Evolutionary conservation across 345 rosid species (phyloP).

Genomic region (Rhodamnia argentea): DNA sequence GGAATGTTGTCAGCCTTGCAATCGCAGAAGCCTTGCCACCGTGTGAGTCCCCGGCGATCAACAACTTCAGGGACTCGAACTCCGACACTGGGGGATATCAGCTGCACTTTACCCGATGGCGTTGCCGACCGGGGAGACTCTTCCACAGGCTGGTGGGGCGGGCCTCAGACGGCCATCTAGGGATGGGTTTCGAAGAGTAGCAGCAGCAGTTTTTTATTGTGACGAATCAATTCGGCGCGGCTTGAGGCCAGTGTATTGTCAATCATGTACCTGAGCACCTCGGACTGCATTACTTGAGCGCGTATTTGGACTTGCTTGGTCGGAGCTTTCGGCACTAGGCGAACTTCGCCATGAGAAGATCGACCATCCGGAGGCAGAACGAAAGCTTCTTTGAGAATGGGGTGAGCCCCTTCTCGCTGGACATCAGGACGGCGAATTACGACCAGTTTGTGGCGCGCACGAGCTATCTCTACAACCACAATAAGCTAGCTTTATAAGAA

Average conservation of each 20-base stretch:
- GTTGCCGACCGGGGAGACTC: constrained; percentile 49
- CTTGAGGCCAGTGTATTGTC: neutral
- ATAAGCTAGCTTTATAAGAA: neutral
- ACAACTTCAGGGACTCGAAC: constrained; percentile 48
- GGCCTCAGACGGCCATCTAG: constrained; percentile 67
- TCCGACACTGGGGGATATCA: constrained; percentile 30
- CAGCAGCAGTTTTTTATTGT: no score
- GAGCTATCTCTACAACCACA: constrained; percentile 17
- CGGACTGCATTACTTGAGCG: constrained; percentile 60
- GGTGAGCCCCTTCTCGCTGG: constrained; percentile 74
- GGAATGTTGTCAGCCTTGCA: neutral
- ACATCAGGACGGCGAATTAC: constrained; percentile 69
- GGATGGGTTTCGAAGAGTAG: no score
- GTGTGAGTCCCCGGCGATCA: constrained; percentile 60
- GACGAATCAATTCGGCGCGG: neutral
- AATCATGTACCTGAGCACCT: constrained; percentile 58
- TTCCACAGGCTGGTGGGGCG: constrained; percentile 64
- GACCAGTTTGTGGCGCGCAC: constrained; percentile 60
- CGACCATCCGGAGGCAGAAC: constrained; percentile 67
- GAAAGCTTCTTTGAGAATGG: constrained; percentile 64
- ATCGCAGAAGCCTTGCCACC: neutral
- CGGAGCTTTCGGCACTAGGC: no score
- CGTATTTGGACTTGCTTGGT: constrained; percentile 75
- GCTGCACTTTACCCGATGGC: constrained; percentile 62
- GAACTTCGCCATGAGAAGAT: constrained; percentile 79